Conservation (phyloP, 495 filamentous ascomycete genomes). For the Patellaria atrata region DNA sequence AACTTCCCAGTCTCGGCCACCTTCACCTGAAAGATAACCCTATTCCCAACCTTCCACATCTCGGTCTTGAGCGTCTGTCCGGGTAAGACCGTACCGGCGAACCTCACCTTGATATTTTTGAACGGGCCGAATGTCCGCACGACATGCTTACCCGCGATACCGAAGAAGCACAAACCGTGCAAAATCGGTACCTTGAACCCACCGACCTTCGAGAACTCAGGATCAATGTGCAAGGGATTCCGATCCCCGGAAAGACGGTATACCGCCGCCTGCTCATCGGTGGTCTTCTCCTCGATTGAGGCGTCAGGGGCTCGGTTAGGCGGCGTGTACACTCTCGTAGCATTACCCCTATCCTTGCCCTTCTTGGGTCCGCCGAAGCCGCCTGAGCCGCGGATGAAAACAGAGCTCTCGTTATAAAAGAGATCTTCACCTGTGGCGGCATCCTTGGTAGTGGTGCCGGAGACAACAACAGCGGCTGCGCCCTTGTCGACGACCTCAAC, state of each 20-base stretch:
- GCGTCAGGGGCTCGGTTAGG: conserved; percentile 66
- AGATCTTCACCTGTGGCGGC: conserved; percentile 64
- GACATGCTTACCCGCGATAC: conserved; percentile 80
- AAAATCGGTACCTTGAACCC: conserved; percentile 93
- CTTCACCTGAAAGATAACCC: conserved; percentile 80
- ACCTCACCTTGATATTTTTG: conserved; percentile 92
- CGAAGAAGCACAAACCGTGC: conserved; percentile 92
- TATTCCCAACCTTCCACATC: conserved; percentile 94
- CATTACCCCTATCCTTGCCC: conserved; percentile 59
- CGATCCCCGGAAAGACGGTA: conserved; percentile 89
- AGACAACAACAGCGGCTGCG: conserved; percentile 70
- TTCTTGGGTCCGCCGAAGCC: conserved; percentile 83
- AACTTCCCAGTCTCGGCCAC: conserved; percentile 95
- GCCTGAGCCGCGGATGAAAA: conserved; percentile 84
- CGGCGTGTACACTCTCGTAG: conserved; percentile 62
- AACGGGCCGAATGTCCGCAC: conserved; percentile 69
- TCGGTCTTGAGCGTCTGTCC: conserved; percentile 91
- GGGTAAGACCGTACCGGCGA: conserved; percentile 82
- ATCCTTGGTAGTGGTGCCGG: conserved; percentile 70
- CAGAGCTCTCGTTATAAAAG: conserved; percentile 90
- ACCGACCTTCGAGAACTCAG: conserved; percentile 83
- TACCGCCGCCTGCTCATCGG: conserved; percentile 85
- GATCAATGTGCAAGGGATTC: conserved; percentile 91
- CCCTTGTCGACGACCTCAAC: conserved; percentile 96
- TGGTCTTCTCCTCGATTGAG: conserved; percentile 78